These are phyloP conservation scores for Friedmanniomyces simplex DNA, from an alignment of 495 filamentous ascomycete genomes.

Conservation along the genomic window DNA sequence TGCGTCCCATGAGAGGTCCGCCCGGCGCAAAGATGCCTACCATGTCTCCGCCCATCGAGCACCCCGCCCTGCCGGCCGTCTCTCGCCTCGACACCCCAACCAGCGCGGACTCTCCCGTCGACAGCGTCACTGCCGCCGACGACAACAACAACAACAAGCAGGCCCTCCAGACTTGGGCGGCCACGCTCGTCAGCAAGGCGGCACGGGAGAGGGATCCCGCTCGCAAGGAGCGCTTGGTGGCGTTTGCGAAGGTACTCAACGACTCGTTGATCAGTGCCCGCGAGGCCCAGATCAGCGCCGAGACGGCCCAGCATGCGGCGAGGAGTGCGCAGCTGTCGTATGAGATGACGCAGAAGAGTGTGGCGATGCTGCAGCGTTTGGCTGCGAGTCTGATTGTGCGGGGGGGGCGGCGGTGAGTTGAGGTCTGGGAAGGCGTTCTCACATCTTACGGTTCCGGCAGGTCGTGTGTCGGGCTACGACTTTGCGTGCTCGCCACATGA, in stretches of 20 bases:
- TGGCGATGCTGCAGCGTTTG: constrained; percentile 11
- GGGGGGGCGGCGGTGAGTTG: background rate
- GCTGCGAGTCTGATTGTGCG: background rate
- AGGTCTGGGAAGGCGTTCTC: background rate
- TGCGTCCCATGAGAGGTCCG: background rate
- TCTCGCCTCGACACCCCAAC: background rate
- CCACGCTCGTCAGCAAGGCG: background rate
- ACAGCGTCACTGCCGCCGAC: background rate
- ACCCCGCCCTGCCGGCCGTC: background rate
- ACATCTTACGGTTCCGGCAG: too few species aligned
- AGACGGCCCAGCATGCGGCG: constrained; percentile 12
- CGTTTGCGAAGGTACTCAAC: constrained; percentile 12
- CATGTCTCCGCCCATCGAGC: background rate
- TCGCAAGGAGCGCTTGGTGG: constrained; percentile 9
- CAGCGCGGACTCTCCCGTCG: background rate
- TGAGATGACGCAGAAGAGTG: constrained; percentile 10
- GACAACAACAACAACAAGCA: background rate
- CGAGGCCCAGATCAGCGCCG: constrained; percentile 13
- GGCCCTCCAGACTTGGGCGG: background rate
- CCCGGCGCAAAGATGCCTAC: constrained; percentile 9
- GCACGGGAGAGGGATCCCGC: background rate
- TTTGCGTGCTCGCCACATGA: too few species aligned
- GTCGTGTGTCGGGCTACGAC: too few species aligned
- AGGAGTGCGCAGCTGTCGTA: constrained; percentile 2
- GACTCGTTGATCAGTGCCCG: constrained; percentile 9